Evolutionary conservation across 2,329 filamentous ascomycete genomes (phyloP), one percentile per base, ranked within the genome.

Genomic region (Penicillium sp.): DNA sequence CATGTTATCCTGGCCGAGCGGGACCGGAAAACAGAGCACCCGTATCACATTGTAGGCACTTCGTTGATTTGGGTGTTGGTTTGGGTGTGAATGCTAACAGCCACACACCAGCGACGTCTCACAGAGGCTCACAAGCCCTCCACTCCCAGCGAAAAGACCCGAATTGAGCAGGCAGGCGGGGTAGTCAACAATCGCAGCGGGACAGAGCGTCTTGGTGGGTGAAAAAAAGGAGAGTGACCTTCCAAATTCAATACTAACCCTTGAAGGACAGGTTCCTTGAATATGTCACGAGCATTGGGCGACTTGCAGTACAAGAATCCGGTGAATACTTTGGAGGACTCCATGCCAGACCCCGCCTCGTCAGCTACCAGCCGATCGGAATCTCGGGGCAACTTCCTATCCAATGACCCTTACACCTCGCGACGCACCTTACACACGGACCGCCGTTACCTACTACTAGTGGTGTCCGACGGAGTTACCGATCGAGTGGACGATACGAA

Each of bases 291-390:
- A 29, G 71, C 72, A 23, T 52, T 74, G n/a, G 72, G 72, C 4
- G 72, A 74, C 54, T 61, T 75, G 25, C 72, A 73, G 59, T 75
- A 75, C 61, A 75, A 75, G 51, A 70, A 71, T 42, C 72, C 72
- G 23, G 65, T 74, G 27, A 73, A 73, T 52, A 67, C 54, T 3
- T 45, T 64, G 7, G 55, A 61, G 19, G 57, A 68, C 38, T 54
- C 55, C 6, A 38, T 50, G 7, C 38, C 53, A 19, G 59, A 61
- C 57, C 67, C 62, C 17, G 66, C 64, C 25, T 63, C 65, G 19
- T 60, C 63, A 25, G 59, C 51, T 57, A 64, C 62, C 13, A 57
- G 19, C 41, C 58, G 10, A 37, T 63, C 54, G n/a, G 49, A 64
- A 50, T 50, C 54, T 35, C 62, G 66, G 17, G 72, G 69, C 35